Conservation (phyloP, 371 early-diverging fungal species). For the Rhizopus stolonifer region DNA sequence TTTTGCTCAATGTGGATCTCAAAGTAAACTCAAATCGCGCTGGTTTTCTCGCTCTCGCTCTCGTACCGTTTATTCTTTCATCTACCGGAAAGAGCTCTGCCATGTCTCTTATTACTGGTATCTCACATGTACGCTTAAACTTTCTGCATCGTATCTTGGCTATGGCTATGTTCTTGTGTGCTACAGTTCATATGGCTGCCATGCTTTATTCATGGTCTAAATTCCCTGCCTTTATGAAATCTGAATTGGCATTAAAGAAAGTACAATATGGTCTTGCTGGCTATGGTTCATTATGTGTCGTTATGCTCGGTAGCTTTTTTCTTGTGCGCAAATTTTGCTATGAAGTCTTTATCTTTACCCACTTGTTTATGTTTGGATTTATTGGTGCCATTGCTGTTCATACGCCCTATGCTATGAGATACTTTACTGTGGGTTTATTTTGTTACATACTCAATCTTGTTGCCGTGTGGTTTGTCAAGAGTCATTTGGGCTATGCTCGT, state of each 20-base stretch:
- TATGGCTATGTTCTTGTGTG: slow-evolving; percentile 38
- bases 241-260: slow-evolving; percentile 39
- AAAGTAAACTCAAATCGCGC: slow-evolving; percentile 59
- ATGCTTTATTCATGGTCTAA: slow-evolving; percentile 46
- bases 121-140: slow-evolving; percentile 54
- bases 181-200: slow-evolving; percentile 57
- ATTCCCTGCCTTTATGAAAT: slow-evolving; percentile 41
- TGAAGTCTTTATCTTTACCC: slow-evolving; percentile 50
- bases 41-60: slow-evolving; percentile 51
- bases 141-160: slow-evolving; percentile 54
- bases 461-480: slow-evolving; percentile 58
- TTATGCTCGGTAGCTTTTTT: slow-evolving; percentile 48
- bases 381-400: slow-evolving; percentile 54
- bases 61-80: slow-evolving; percentile 58
- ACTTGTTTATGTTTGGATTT: slow-evolving; percentile 49
- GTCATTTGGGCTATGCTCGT: slow-evolving; percentile 47
- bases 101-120: slow-evolving; percentile 49
- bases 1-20: slow-evolving; percentile 45
- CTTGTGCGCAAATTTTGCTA: slow-evolving; percentile 53
- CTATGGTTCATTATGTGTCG: slow-evolving; percentile 49
- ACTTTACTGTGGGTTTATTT: slow-evolving; percentile 51
- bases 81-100: slow-evolving; percentile 62
- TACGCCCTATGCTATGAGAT: slow-evolving; percentile 64
- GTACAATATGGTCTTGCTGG: slow-evolving; percentile 57
- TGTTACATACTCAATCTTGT: slow-evolving; percentile 50